Evolutionary conservation across 257 asterid genomes (phyloP), one percentile per base, ranked within the genome.

Genomic region (Linaria vulgaris): DNA sequence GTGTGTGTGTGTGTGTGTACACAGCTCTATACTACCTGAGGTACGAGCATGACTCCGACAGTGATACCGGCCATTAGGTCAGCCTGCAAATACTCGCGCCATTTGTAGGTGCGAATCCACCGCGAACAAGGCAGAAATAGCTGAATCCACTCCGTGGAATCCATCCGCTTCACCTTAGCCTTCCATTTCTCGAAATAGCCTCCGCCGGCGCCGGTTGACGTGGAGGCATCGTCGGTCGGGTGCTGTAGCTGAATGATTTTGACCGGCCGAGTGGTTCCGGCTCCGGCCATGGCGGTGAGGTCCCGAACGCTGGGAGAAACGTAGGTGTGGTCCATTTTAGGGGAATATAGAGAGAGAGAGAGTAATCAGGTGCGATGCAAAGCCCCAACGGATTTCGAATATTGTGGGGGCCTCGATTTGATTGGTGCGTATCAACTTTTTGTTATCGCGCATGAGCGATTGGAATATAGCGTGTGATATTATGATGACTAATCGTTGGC

Each of bases 21-120:
- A 54, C 12, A 54, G n/a, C 1, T 21, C 13, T 25, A 6, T 9
- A 30, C 19, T 55, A 90, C 99, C 97, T 94, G 99, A 64, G 99
- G 99, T 24, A 94, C 99, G 34, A 90, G 97, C 99, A 94, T 94
- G 79, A 94, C 82, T 60, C 99, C 99, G 52, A 94, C 99, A 30
- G 99, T 94, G 69, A 80, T 49, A 49, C 99, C 99, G 24, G 99
- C 91, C 82, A 94, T 79, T 70, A 94, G 81, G 82, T 94, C 99
- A 11, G 94, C 73, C 63, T 94, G 99, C 59, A 94, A 76, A 60
- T 90, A 74, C 56, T 90, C 96, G 30, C 90, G 79, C 95, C 95
- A 88, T 38, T 79, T 81, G 59, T 94, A 94, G 67, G 88, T 81
- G 24, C 95, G 61, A 69, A 90, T 87, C 99, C 99, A 94, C 27